Percentiles rank a stretch among this genome's conserved stretches.
phyloP scores from a whole-genome alignment of 306 rosid genomes.

The Corylus heterophylla region DNA sequence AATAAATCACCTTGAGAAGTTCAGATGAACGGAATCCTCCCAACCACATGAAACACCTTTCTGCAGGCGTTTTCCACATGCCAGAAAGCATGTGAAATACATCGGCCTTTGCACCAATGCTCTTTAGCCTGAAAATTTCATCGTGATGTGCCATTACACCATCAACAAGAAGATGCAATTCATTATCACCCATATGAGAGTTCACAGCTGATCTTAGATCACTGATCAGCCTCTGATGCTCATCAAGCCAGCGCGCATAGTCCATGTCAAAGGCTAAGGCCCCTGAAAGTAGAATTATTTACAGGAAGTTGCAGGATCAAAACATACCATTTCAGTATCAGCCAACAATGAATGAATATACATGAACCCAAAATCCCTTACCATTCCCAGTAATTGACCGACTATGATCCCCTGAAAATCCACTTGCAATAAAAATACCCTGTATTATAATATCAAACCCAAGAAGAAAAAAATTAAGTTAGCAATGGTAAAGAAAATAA shows the following conservation, averaged over 20 bases:
- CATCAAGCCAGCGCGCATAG: slow-evolving; percentile 73
- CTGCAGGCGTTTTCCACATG: slow-evolving; percentile 85
- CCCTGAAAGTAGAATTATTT: slow-evolving; percentile 36
- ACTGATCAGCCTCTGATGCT: slow-evolving; percentile 62
- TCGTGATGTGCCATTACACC: slow-evolving; percentile 68
- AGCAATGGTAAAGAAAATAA: slow-evolving; percentile 1
- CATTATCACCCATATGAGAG: slow-evolving; percentile 63
- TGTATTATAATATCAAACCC: slow-evolving; percentile 30
- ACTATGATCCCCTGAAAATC: slow-evolving; percentile 46
- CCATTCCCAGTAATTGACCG: slow-evolving; percentile 57
- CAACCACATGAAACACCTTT: slow-evolving; percentile 90
- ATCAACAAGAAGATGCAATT: slow-evolving; percentile 65
- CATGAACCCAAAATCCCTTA: slow-evolving; percentile 8
- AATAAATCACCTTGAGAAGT: slow-evolving; percentile 66
- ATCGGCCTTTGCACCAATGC: slow-evolving; percentile 72
- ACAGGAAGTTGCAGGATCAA: neutral
- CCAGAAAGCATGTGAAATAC: slow-evolving; percentile 92
- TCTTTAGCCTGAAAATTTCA: slow-evolving; percentile 67
- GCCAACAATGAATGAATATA: neutral
- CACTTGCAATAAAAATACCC: slow-evolving; percentile 44
- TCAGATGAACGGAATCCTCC: slow-evolving; percentile 91
- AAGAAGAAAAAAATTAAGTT: neutral
- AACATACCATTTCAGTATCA: neutral
- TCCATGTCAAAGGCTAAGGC: slow-evolving; percentile 72
- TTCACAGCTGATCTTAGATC: slow-evolving; percentile 65